A percentile compares a stretch with the other conserved stretches of the same genome.
phyloP scores from a whole-genome alignment of 257 asterid species.

The Solanum virginianum region DNA sequence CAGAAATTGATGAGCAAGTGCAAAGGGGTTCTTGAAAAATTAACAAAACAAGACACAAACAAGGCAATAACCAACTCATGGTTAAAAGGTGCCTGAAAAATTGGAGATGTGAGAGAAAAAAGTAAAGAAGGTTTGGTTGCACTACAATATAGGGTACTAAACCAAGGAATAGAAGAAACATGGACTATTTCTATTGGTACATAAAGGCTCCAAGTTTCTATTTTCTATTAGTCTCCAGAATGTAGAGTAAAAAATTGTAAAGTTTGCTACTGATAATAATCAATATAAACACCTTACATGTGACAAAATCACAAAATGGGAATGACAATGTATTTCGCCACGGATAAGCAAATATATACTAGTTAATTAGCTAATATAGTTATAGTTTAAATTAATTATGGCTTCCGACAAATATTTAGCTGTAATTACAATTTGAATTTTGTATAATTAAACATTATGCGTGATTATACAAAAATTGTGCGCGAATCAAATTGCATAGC shows the following conservation, averaged over 20 bases:
- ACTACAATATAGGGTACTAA: neutral
- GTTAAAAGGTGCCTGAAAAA: neutral
- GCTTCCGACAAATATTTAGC: no score
- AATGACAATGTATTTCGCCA: no score
- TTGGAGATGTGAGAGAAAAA: neutral
- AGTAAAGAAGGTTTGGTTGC: neutral
- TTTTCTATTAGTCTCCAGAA: neutral
- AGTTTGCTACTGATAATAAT: neutral
- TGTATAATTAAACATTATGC: no score
- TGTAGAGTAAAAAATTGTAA: neutral
- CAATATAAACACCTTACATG: neutral
- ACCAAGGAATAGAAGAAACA: slow-evolving; percentile 13
- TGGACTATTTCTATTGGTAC: slow-evolving; percentile 2
- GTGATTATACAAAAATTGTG: no score
- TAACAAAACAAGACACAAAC: slow-evolving; percentile 20
- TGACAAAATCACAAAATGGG: neutral
- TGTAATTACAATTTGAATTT: no score
- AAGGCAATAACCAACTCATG: slow-evolving; percentile 34
- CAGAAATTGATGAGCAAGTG: slow-evolving; percentile 36
- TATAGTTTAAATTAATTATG: no score
- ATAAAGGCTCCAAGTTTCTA: slow-evolving; percentile 1
- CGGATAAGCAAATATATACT: no score
- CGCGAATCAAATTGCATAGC: no score
- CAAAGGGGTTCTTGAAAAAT: slow-evolving; percentile 14
- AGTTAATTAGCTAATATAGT: no score